Evolutionary conservation across 352 stramenopile genomes (phyloP).

Genomic region (Lagenidium giganteum): DNA sequence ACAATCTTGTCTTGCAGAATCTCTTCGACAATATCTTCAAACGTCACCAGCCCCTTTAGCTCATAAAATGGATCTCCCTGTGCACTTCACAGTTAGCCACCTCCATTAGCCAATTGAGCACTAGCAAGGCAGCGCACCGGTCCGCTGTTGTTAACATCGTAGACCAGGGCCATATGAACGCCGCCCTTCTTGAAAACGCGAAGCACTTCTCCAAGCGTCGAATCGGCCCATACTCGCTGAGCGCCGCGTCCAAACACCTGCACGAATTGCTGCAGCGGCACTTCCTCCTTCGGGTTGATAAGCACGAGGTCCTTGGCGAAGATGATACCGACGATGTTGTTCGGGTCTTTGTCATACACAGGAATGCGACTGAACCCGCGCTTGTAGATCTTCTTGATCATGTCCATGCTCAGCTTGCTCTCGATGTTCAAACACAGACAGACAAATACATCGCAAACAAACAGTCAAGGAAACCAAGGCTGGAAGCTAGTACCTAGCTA

Average conservation of each 20-base stretch:
- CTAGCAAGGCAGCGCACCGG: slow-evolving; percentile 29
- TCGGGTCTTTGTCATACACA: slow-evolving; percentile 93
- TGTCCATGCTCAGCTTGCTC: slow-evolving; percentile 41
- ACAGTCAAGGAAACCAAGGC: slow-evolving; percentile 31
- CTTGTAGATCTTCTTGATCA: slow-evolving; percentile 82
- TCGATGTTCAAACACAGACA: slow-evolving; percentile 23
- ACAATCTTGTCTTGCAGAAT: slow-evolving; percentile 96
- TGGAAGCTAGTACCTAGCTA: too few species aligned
- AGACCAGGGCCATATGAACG: slow-evolving; percentile 66
- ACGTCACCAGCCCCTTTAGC: slow-evolving; percentile 95
- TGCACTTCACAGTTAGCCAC: not conserved
- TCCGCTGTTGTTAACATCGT: slow-evolving; percentile 78
- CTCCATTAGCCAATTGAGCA: not conserved
- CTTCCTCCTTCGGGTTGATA: slow-evolving; percentile 58
- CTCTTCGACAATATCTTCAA: slow-evolving; percentile 98
- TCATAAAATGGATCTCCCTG: slow-evolving; percentile 94
- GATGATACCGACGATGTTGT: slow-evolving; percentile 95
- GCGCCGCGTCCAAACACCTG: slow-evolving; percentile 75
- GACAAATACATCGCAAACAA: slow-evolving; percentile 4
- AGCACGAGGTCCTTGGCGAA: slow-evolving; percentile 93
- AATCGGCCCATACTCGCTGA: slow-evolving; percentile 66
- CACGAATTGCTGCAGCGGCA: slow-evolving; percentile 88
- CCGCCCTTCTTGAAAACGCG: slow-evolving; percentile 74
- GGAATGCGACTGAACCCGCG: slow-evolving; percentile 93
- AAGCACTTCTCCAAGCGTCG: slow-evolving; percentile 59